phyloP scores from a whole-genome alignment of 2,329 filamentous ascomycete genomes.

The Stagonosporopsis tanaceti region DNA sequence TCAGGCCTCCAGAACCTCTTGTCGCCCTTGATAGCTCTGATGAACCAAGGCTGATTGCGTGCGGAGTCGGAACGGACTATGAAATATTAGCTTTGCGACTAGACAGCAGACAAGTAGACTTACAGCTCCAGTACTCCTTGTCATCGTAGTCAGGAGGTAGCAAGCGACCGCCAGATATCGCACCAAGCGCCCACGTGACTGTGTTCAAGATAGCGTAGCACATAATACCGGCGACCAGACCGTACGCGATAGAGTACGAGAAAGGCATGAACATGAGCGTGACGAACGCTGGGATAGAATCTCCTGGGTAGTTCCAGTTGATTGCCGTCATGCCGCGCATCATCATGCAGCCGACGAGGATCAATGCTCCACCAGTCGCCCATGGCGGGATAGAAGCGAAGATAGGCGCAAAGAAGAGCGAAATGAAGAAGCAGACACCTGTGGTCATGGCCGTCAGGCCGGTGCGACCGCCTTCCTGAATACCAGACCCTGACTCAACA shows the following conservation, averaged over 20 bases:
- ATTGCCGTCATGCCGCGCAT: conserved; percentile 78
- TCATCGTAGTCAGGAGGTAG: conserved; percentile 39
- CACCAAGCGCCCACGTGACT: conserved; percentile 59
- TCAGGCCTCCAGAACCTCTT: conserved; percentile 34
- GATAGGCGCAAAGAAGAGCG: conserved; percentile 88
- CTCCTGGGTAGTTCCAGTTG: conserved; percentile 84
- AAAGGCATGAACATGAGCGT: conserved; percentile 88
- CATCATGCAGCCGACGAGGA: conserved; percentile 89
- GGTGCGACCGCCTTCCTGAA: conserved; percentile 84
- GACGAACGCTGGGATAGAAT: conserved; percentile 83
- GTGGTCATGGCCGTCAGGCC: conserved; percentile 80
- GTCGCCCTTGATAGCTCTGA: conserved; percentile 35
- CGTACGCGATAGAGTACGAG: conserved; percentile 87
- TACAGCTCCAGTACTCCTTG: conserved; percentile 43
- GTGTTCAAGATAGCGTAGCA: conserved; percentile 79
- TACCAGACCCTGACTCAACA: conserved; percentile 86
- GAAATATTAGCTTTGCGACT: conserved; percentile 9
- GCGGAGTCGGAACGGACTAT: conserved; percentile 33
- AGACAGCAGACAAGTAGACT: conserved; percentile 9
- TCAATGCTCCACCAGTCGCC: conserved; percentile 87
- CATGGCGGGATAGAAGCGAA: conserved; percentile 89
- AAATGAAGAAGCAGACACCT: conserved; percentile 79
- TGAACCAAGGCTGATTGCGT: conserved; percentile 38
- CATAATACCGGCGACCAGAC: conserved; percentile 80
- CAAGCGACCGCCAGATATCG: conserved; percentile 26